phyloP scores from a whole-genome alignment of 345 rosid species.

The Excoecaria agallocha region DNA sequence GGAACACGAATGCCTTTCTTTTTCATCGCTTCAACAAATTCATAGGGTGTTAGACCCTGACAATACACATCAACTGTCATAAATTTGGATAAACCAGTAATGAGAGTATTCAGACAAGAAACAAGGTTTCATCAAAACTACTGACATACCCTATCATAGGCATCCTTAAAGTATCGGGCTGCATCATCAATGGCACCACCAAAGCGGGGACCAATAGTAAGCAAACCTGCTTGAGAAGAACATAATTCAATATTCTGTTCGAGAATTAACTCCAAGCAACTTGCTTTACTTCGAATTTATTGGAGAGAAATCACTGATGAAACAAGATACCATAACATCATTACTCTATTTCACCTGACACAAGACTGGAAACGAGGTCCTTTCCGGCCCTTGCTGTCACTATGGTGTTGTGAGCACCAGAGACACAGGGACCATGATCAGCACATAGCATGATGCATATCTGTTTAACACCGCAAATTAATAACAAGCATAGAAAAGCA shows the following conservation, averaged over 20 bases:
- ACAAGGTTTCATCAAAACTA: conserved; percentile 1
- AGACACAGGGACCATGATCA: conserved; percentile 96
- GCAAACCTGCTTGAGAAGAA: conserved; percentile 59
- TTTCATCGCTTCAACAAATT: conserved; percentile 92
- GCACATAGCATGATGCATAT: conserved; percentile 98
- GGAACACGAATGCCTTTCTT: conserved; percentile 99
- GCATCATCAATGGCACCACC: conserved; percentile 99
- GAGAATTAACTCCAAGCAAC: neutral
- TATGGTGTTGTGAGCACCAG: conserved; percentile 94
- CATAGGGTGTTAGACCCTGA: conserved; percentile 83
- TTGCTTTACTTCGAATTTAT: neutral
- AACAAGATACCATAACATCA: conserved; percentile 4
- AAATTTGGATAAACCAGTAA: conserved; percentile 15
- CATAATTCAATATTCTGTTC: conserved; percentile 13
- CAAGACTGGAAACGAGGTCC: conserved; percentile 97
- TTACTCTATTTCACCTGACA: conserved; percentile 52
- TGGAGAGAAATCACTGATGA: neutral
- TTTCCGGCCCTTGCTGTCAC: conserved; percentile 99
- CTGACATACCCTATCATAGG: conserved; percentile 68
- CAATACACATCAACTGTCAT: conserved; percentile 15
- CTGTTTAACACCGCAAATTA: conserved; percentile 39
- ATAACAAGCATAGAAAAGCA: neutral
- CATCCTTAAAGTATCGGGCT: conserved; percentile 96
- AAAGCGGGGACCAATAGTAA: conserved; percentile 95
- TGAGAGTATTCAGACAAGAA: conserved; percentile 6